Percentiles rank a stretch among this genome's conserved stretches.
phyloP scores from a whole-genome alignment of 1,284 basidiomycete genomes.

The Irpex lacteus region DNA sequence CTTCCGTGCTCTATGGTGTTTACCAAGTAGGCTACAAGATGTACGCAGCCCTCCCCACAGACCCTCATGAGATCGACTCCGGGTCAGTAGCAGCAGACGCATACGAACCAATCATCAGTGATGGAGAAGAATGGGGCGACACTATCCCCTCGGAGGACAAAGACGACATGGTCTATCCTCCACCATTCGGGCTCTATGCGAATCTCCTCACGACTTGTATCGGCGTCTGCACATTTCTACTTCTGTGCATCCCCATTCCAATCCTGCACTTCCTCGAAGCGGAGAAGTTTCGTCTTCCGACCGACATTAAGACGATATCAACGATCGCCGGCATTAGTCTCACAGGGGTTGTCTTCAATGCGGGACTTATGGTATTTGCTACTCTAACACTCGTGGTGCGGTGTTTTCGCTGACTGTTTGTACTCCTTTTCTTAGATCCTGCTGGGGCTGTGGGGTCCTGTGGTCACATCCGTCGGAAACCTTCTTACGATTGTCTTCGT shows the following conservation, averaged over 20 bases:
- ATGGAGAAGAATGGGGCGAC: slow-evolving; percentile 21
- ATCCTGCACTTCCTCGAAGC: slow-evolving; percentile 58
- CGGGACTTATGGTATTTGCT: slow-evolving; percentile 65
- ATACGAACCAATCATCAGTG: slow-evolving; percentile 18
- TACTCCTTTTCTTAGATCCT: slow-evolving; percentile 49
- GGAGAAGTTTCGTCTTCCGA: slow-evolving; percentile 61
- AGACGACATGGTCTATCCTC: slow-evolving; percentile 43
- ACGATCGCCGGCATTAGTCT: slow-evolving; percentile 62
- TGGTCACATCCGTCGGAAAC: slow-evolving; percentile 80
- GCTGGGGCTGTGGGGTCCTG: slow-evolving; percentile 80
- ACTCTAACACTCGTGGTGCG: not conserved
- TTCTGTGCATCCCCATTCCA: slow-evolving; percentile 74
- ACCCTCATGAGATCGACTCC: slow-evolving; percentile 44
- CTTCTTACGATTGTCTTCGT: slow-evolving; percentile 83
- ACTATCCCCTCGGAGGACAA: slow-evolving; percentile 16
- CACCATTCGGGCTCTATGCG: slow-evolving; percentile 77
- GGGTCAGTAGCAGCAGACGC: slow-evolving; percentile 31
- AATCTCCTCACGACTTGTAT: slow-evolving; percentile 71
- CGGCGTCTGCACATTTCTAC: slow-evolving; percentile 59
- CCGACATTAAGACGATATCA: slow-evolving; percentile 37
- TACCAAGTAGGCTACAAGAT: slow-evolving; percentile 85
- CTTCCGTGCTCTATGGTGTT: slow-evolving; percentile 65
- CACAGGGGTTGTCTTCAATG: slow-evolving; percentile 72
- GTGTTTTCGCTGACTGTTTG: slow-evolving; percentile 9
- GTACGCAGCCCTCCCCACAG: slow-evolving; percentile 63